phyloP scores from a whole-genome alignment of 805 yeast genomes.

The Ogataea neopini region DNA sequence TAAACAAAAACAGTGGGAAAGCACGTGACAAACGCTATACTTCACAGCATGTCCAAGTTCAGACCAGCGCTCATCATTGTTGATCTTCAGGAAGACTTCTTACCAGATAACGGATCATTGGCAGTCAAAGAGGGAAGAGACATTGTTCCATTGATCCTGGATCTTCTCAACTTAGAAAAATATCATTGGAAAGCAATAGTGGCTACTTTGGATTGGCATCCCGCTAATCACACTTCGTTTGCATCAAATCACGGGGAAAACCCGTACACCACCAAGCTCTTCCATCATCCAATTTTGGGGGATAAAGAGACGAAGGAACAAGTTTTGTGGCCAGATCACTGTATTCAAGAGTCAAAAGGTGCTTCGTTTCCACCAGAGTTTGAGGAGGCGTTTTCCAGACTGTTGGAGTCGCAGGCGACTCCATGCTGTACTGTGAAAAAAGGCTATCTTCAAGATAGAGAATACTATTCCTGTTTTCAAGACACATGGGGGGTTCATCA shows the following conservation, averaged over 20 bases:
- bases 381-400: conserved; percentile 32
- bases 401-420: conserved; percentile 33
- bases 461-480: conserved; percentile 83
- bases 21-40: neutral
- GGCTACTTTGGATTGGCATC: conserved; percentile 90
- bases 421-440: conserved; percentile 55
- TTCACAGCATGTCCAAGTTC: conserved; percentile 6
- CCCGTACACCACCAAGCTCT: conserved; percentile 53
- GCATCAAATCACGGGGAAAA: conserved; percentile 60
- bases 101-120: conserved; percentile 74
- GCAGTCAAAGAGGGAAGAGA: conserved; percentile 69
- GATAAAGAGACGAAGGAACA: conserved; percentile 38
- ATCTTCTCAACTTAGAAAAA: conserved; percentile 41
- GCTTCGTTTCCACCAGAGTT: conserved; percentile 59
- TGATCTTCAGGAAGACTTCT: conserved; percentile 85
- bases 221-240: conserved; percentile 74
- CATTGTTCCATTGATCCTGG: conserved; percentile 53
- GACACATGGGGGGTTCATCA: conserved; percentile 75
- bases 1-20: no score
- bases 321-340: conserved; percentile 88
- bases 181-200: conserved; percentile 63
- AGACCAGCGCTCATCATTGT: conserved; percentile 66
- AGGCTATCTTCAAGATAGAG: conserved; percentile 72
- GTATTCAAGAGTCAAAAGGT: conserved; percentile 73
- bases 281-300: conserved; percentile 49